These are phyloP conservation scores for Leptographium galeiforme DNA, from an alignment of 2,329 filamentous ascomycete genomes.

Conservation along the genomic window DNA sequence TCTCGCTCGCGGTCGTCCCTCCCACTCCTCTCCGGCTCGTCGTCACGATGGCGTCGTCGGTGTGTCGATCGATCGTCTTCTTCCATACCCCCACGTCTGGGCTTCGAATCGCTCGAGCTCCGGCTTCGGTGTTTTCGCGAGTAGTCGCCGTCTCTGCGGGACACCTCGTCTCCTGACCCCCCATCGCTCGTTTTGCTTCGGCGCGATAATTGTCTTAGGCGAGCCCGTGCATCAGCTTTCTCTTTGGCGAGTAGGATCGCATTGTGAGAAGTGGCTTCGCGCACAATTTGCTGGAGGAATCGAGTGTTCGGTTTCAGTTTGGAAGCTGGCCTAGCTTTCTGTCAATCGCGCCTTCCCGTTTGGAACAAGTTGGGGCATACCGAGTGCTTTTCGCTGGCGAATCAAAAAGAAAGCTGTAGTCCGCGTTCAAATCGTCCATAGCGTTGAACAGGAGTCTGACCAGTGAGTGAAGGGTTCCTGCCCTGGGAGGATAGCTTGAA, in stretches of 20 bases:
- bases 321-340: conserved; percentile 38
- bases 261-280: conserved; percentile 81
- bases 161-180: neutral
- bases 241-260: conserved; percentile 74
- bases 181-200: neutral
- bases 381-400: neutral
- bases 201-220: conserved; percentile 45
- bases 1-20: neutral
- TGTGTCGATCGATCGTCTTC: neutral
- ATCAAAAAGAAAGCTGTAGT: conserved; percentile 8
- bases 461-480: neutral
- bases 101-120: neutral
- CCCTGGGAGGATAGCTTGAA: neutral
- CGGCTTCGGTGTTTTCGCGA: neutral
- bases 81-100: neutral
- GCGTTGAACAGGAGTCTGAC: neutral
- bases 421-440: conserved; percentile 7
- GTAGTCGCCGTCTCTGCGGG: neutral
- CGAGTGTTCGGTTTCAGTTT: conserved; percentile 82
- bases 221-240: conserved; percentile 60
- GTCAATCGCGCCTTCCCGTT: neutral
- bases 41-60: neutral
- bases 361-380: neutral
- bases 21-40: neutral
- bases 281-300: conserved; percentile 79